Conservation (phyloP, 1,284 basidiomycete genomes). For the Cystobasidium pallidum region DNA sequence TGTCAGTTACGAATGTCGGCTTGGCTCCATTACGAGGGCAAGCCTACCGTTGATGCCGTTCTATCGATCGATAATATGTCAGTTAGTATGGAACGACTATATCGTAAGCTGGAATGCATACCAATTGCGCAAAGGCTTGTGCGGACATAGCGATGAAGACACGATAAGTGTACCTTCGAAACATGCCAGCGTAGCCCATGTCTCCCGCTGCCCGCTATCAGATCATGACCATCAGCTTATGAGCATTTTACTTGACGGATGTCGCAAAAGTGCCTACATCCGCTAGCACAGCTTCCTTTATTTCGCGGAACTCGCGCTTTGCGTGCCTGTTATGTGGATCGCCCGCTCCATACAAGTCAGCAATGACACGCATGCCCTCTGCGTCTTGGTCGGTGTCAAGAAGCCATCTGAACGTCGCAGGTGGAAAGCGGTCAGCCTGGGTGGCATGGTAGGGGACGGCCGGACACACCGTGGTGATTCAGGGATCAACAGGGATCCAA, state of each 20-base stretch:
- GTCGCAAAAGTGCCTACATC: conserved; percentile 64
- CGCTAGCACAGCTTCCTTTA: conserved; percentile 80
- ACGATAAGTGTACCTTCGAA: conserved; percentile 82
- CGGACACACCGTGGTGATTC: conserved; percentile 78
- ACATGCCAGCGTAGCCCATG: conserved; percentile 81
- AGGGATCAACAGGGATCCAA: conserved; percentile 83
- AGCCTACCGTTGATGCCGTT: conserved; percentile 83
- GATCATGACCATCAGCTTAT: neutral
- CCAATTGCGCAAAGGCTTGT: conserved; percentile 92
- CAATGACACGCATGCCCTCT: conserved; percentile 84
- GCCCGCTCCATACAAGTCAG: conserved; percentile 81
- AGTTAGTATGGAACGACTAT: neutral
- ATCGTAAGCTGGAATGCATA: conserved; percentile 57
- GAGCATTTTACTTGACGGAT: neutral
- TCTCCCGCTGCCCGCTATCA: conserved; percentile 69
- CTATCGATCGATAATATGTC: conserved; percentile 56
- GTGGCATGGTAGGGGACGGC: neutral
- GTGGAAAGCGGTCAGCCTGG: neutral
- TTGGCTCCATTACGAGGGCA: neutral
- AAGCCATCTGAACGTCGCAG: conserved; percentile 68
- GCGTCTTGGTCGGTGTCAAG: conserved; percentile 85
- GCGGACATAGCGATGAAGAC: conserved; percentile 97
- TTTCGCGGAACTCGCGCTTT: conserved; percentile 85
- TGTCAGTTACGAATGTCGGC: neutral
- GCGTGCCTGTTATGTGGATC: conserved; percentile 74